Percentiles rank a stretch among this genome's conserved stretches.
Evolutionary conservation across 176 grass and related monocot species (phyloP).

Genomic region (Triticum turgidum): DNA sequence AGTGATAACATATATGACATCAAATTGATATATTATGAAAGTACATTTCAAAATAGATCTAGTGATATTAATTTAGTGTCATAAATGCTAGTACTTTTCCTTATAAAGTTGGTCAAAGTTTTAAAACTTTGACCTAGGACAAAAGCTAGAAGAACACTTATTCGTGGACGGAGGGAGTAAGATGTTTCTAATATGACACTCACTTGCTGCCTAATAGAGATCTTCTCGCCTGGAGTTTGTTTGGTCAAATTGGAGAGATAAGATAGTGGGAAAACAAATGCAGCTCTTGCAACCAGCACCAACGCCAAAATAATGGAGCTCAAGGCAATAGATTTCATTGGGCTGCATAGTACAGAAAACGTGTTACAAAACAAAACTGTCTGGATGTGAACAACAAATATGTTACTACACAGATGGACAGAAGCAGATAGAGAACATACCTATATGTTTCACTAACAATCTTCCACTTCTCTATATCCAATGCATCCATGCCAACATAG

Average conservation of each 20-base stretch:
- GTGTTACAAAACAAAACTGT: background rate
- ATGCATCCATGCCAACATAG: conserved; percentile 93
- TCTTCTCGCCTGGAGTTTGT: conserved; percentile 54
- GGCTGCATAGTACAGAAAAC: conserved; percentile 59
- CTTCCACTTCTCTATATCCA: conserved; percentile 97
- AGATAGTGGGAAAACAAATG: conserved; percentile 82
- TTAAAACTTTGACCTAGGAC: no score
- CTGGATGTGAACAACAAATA: background rate
- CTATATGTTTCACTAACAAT: conserved; percentile 60
- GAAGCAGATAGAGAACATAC: background rate
- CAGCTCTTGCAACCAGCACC: conserved; percentile 83
- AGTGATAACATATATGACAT: no score
- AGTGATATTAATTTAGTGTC: no score
- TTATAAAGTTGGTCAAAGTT: no score
- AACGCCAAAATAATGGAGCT: conserved; percentile 69
- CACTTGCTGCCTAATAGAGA: conserved; percentile 77
- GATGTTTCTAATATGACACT: conserved; percentile 44
- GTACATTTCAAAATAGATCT: no score
- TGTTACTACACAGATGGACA: background rate
- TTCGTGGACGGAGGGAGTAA: background rate
- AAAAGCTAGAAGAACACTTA: no score
- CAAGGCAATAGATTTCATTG: conserved; percentile 56
- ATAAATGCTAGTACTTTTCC: no score
- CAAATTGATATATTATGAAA: no score
- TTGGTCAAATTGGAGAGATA: conserved; percentile 74